These are phyloP conservation scores for Aaosphaeria pasadenensis DNA, from an alignment of 2,329 filamentous ascomycete species.

Conservation along the genomic window DNA sequence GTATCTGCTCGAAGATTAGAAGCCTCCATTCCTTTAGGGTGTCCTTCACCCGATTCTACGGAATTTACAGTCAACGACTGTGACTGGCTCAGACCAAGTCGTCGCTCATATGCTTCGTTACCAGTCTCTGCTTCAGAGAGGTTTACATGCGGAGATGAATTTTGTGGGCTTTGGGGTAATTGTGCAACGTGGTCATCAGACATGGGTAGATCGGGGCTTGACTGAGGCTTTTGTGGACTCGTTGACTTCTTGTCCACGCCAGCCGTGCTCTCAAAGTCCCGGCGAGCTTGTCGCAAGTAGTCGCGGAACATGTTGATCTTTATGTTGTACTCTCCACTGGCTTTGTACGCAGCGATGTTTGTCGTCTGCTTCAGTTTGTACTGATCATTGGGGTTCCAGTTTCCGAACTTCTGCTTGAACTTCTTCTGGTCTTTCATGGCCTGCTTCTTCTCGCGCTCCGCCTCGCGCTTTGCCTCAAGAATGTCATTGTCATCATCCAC, in stretches of 20 bases:
- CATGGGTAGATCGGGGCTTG: not conserved
- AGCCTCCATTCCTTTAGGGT: not conserved
- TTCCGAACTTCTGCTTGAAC: conserved; percentile 66
- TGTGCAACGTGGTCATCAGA: not conserved
- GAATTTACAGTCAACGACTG: not conserved
- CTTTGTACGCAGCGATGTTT: conserved; percentile 22
- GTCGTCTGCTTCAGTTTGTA: conserved; percentile 23
- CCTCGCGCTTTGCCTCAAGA: conserved; percentile 65
- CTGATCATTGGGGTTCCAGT: conserved; percentile 47
- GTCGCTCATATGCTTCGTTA: not conserved
- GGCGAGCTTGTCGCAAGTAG: conserved; percentile 13
- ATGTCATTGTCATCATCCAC: conserved; percentile 76
- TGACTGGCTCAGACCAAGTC: not conserved
- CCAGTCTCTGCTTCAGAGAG: not conserved
- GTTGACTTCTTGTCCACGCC: conserved; percentile 26
- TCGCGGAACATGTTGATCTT: conserved; percentile 23
- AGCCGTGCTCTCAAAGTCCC: conserved; percentile 9
- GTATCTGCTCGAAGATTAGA: too few species aligned
- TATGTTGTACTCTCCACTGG: conserved; percentile 18
- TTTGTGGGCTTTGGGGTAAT: not conserved
- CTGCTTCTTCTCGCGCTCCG: conserved; percentile 68
- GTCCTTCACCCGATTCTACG: not conserved
- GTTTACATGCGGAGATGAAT: not conserved
- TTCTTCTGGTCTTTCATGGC: conserved; percentile 60
- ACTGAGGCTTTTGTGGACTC: conserved; percentile 35